Evolutionary conservation across 2,329 filamentous ascomycete genomes (phyloP), one percentile per base, ranked within the genome.

Genomic region (Hortaea werneckii): DNA sequence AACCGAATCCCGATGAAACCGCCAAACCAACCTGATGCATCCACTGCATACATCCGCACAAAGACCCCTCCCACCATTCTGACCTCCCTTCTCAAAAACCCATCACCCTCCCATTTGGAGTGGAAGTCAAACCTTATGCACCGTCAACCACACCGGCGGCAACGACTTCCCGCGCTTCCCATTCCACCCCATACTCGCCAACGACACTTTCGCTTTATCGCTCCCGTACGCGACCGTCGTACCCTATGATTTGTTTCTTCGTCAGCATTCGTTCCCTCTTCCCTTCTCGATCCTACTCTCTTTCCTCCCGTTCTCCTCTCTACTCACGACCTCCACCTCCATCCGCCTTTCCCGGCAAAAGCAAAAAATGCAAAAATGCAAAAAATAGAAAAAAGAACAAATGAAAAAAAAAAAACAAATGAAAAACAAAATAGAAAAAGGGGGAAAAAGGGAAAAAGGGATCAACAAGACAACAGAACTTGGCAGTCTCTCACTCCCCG

Each of bases 111-210:
- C 20, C 20, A 20, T 20, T 20, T 20, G 20, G 20, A 20, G 2
- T 2, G 20, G 20, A 20, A 20, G 20, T 54, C 49, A 59, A 20
- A 44, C 52, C 51, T 58, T 58, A 45, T 63, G 60, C 40, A 64
- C 37, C 27, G 41, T 49, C 26, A 60, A 54, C 47, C 47, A 50
- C n/a, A 66, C 62, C 30, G 63, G 63, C 20, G 61, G 60, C 44
- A 60, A 44, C 12, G 40, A 44, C 2, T 40, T 49, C 5, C 63
- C 60, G 3, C 60, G 45, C 54, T 54, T 61, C 42, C 46, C 49
- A 44, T 48, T 56, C 63, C 63, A 65, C 2, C 62, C 60, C 52
- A 65, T 55, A 38, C 48, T 56, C 20, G 32, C 47, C 32, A 65
- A 44, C 1, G 49, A 54, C 1, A 51, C 54, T 26, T 54, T 57